phyloP scores from a whole-genome alignment of 345 rosid species.

The Hirschfeldia incana region DNA sequence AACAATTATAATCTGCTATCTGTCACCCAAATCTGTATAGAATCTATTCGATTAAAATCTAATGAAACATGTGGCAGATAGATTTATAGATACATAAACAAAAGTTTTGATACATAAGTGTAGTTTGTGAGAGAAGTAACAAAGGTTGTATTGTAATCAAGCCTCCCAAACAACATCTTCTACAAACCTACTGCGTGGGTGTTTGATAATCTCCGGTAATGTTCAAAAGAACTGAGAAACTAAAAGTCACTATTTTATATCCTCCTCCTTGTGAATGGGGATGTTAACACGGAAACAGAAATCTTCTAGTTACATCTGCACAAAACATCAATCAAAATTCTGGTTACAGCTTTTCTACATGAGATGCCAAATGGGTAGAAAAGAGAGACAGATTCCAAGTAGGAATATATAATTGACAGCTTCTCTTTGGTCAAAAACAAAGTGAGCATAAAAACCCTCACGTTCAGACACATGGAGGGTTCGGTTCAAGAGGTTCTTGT shows the following conservation, averaged over 20 bases:
- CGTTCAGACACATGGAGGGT: not conserved
- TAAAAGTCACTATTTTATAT: slow-evolving; percentile 9
- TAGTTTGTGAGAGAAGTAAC: not conserved
- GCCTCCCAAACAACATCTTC: slow-evolving; percentile 14
- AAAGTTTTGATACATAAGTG: slow-evolving; percentile 9
- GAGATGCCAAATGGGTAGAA: not conserved
- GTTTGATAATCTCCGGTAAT: slow-evolving; percentile 10
- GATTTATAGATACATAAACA: slow-evolving; percentile 31
- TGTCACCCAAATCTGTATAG: not conserved
- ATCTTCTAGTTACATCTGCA: slow-evolving; percentile 22
- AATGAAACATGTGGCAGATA: not conserved
- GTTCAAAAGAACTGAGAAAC: slow-evolving; percentile 13
- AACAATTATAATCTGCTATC: not conserved
- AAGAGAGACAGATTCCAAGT: not conserved
- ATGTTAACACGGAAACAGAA: not conserved
- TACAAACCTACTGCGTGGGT: slow-evolving; percentile 33
- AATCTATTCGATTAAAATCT: not conserved
- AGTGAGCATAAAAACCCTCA: not conserved
- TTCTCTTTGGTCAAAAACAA: not conserved
- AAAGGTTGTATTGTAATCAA: slow-evolving; percentile 10
- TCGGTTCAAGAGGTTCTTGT: not conserved
- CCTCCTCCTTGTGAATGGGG: not conserved
- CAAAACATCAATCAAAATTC: not conserved
- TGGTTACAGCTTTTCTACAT: not conserved
- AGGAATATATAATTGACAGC: not conserved